Conservation (phyloP, 192 early-diverging fungal genomes). For the Funneliformis mosseae region DNA sequence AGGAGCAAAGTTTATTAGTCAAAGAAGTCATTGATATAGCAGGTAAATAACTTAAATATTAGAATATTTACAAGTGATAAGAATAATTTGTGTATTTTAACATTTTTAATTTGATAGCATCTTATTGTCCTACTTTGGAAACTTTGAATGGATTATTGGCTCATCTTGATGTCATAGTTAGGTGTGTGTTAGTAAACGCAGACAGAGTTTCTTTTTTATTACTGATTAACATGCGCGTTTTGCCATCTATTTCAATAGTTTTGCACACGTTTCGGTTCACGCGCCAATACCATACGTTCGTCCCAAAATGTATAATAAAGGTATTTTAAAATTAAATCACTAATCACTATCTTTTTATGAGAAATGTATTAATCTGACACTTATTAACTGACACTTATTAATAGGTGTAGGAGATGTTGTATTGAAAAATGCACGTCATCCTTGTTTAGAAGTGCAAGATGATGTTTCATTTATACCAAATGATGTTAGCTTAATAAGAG, state of each 20-base stretch:
- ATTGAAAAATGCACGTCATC: slow-evolving; percentile 79
- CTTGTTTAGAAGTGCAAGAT: slow-evolving; percentile 92
- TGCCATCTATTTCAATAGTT: slow-evolving; percentile 47
- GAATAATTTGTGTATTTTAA: not conserved
- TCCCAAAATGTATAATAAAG: slow-evolving; percentile 64
- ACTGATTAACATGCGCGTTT: not conserved
- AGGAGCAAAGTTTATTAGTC: slow-evolving; percentile 71
- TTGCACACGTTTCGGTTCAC: slow-evolving; percentile 81
- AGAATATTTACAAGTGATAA: not conserved
- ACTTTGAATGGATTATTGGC: slow-evolving; percentile 73
- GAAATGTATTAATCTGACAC: not conserved
- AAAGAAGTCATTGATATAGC: slow-evolving; percentile 89
- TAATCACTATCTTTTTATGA: not conserved
- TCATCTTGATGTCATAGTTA: slow-evolving; percentile 85
- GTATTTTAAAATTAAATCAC: slow-evolving; percentile 31
- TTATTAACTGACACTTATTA: not conserved
- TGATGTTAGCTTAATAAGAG: slow-evolving; percentile 74
- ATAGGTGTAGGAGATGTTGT: slow-evolving; percentile 66
- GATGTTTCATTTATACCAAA: slow-evolving; percentile 94
- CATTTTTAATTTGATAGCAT: slow-evolving; percentile 41
- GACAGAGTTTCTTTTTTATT: not conserved
- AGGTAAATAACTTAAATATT: slow-evolving; percentile 41
- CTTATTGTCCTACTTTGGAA: slow-evolving; percentile 84
- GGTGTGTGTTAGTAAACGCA: slow-evolving; percentile 43
- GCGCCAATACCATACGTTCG: slow-evolving; percentile 86